Percentiles rank a stretch among this genome's conserved stretches.
Conservation (phyloP, 1,284 basidiomycete species). For the Crucibulum cyathiforme region DNA sequence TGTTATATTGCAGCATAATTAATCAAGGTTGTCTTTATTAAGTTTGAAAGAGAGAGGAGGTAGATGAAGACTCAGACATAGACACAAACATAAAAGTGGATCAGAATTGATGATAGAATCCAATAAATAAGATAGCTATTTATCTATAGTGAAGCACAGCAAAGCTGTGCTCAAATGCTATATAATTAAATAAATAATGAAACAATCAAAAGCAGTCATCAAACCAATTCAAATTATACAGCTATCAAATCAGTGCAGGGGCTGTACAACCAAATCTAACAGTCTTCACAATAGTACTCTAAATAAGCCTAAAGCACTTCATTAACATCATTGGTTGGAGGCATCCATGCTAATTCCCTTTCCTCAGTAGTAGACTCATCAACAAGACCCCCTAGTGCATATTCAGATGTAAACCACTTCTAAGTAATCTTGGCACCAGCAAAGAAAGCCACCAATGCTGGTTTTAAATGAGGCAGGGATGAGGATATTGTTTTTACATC, state of each 20-base stretch:
- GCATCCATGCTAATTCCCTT: slow-evolving; percentile 26
- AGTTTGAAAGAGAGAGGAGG: no score
- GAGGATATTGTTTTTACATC: slow-evolving; percentile 13
- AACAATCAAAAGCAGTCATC: no score
- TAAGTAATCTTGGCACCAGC: slow-evolving; percentile 26
- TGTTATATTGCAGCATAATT: slow-evolving; percentile 21
- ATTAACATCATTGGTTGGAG: slow-evolving; percentile 38
- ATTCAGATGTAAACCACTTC: slow-evolving; percentile 32
- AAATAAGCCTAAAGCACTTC: slow-evolving; percentile 33
- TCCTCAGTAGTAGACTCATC: slow-evolving; percentile 17
- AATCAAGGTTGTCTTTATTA: slow-evolving; percentile 14
- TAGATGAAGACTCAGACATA: no score
- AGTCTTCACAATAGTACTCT: slow-evolving; percentile 9
- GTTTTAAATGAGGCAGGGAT: slow-evolving; percentile 21
- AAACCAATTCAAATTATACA: no score
- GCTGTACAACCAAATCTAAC: no score
- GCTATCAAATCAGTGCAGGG: no score
- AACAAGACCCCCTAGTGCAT: slow-evolving; percentile 29
- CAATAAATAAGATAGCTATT: no score
- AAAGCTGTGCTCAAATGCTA: no score
- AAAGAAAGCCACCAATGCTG: slow-evolving; percentile 26
- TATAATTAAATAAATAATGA: no score
- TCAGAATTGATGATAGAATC: no score
- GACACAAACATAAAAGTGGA: no score
- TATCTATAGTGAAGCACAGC: no score